phyloP scores from a whole-genome alignment of 2,329 filamentous ascomycete species.

The Pseudopithomyces chartarum region DNA sequence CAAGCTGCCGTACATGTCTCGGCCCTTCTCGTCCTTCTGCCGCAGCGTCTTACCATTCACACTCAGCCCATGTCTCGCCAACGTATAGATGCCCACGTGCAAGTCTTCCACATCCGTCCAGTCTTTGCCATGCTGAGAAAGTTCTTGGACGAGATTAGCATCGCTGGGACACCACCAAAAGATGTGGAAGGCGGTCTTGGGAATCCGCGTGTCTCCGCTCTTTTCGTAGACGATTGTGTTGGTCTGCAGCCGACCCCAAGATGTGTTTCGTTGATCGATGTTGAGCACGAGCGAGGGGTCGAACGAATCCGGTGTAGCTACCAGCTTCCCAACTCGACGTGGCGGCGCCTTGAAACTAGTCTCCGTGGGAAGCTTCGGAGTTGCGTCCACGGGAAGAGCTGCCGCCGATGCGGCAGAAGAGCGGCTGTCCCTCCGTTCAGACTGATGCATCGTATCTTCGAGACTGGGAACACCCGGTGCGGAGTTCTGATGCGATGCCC shows the following conservation, averaged over 20 bases:
- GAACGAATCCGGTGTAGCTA: conserved; percentile 68
- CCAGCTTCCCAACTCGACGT: conserved; percentile 66
- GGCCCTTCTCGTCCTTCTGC: conserved; percentile 57
- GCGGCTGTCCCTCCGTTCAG: conserved; percentile 20
- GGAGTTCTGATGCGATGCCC: conserved; percentile 23
- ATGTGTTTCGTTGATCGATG: conserved; percentile 69
- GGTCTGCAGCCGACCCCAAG: conserved; percentile 74
- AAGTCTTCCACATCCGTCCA: conserved; percentile 60
- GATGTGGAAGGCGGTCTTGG: conserved; percentile 80
- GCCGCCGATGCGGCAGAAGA: conserved; percentile 18
- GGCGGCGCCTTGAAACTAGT: conserved; percentile 46
- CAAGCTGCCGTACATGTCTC: conserved; percentile 66
- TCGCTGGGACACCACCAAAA: conserved; percentile 66
- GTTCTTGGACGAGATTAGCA: conserved; percentile 55
- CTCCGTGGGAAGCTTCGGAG: conserved; percentile 27
- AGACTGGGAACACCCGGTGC: conserved; percentile 26
- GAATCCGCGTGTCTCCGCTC: conserved; percentile 70
- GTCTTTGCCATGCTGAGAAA: conserved; percentile 54
- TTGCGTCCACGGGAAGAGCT: conserved; percentile 20
- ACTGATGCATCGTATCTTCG: conserved; percentile 35
- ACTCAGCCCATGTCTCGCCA: conserved; percentile 74
- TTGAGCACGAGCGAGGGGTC: conserved; percentile 65
- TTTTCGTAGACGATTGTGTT: conserved; percentile 73
- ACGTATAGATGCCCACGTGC: conserved; percentile 77
- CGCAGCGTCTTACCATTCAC: conserved; percentile 75